Percentiles rank a stretch among this genome's conserved stretches.
Evolutionary conservation across 176 grass and related monocot genomes (phyloP).

Genomic region (Oryza meridionalis): DNA sequence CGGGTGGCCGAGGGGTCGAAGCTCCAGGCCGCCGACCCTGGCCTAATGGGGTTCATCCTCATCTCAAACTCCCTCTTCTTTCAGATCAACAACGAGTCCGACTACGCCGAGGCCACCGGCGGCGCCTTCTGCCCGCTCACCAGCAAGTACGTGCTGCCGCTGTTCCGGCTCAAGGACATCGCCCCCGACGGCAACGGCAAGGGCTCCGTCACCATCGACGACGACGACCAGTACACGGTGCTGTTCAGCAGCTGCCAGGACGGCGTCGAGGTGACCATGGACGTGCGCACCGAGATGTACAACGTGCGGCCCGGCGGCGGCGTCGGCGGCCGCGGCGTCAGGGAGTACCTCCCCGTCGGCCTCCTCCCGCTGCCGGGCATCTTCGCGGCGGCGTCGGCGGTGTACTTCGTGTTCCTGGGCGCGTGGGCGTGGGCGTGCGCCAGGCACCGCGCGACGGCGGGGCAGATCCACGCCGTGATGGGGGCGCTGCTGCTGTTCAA

Average conservation of each 20-base stretch:
- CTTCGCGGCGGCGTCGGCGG: slow-evolving; percentile 41
- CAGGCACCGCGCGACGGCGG: slow-evolving; percentile 39
- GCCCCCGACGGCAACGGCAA: slow-evolving; percentile 31
- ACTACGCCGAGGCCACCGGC: slow-evolving; percentile 49
- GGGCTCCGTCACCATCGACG: slow-evolving; percentile 29
- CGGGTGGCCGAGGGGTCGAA: slow-evolving; percentile 22
- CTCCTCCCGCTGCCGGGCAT: slow-evolving; percentile 51
- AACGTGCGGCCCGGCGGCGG: slow-evolving; percentile 37
- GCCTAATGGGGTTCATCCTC: slow-evolving; percentile 71
- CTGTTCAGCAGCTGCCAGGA: slow-evolving; percentile 68
- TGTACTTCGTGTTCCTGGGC: slow-evolving; percentile 49
- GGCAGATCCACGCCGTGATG: slow-evolving; percentile 58
- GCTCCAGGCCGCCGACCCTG: slow-evolving; percentile 28
- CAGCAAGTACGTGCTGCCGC: slow-evolving; percentile 51
- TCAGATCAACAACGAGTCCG: slow-evolving; percentile 65
- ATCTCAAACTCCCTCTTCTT: slow-evolving; percentile 53
- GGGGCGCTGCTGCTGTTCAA: slow-evolving; percentile 73
- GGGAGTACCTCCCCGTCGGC: slow-evolving; percentile 59
- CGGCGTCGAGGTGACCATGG: slow-evolving; percentile 62
- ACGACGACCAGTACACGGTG: slow-evolving; percentile 64
- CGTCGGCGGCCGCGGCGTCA: neutral
- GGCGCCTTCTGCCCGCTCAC: slow-evolving; percentile 60
- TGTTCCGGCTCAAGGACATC: slow-evolving; percentile 52
- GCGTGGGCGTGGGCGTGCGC: slow-evolving; percentile 43
- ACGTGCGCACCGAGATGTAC: slow-evolving; percentile 75